Percentiles rank a stretch among this genome's conserved stretches.
phyloP scores from a whole-genome alignment of 2,329 filamentous ascomycete species.

The Capronia americana region DNA sequence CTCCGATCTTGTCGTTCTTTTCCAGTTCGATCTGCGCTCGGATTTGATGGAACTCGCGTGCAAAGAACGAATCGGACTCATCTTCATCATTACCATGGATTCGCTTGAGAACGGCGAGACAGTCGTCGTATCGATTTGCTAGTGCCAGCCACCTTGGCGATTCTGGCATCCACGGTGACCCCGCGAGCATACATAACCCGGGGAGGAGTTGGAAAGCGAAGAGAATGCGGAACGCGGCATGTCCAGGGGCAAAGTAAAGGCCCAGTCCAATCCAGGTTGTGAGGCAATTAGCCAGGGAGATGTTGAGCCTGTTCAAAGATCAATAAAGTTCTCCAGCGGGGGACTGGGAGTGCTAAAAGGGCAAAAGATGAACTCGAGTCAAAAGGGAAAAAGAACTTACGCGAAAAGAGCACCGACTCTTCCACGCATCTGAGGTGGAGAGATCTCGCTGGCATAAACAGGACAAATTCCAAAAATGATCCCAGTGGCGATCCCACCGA shows the following conservation, averaged over 20 bases:
- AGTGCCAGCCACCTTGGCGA: conserved; percentile 14
- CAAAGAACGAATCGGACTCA: conserved; percentile 15
- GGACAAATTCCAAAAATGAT: conserved; percentile 16
- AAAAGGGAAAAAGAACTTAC: too few relatives aligned
- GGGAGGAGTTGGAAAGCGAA: conserved; percentile 13
- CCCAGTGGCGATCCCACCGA: background rate
- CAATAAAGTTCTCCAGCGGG: background rate
- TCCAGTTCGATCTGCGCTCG: conserved; percentile 26
- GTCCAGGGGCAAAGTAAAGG: conserved; percentile 11
- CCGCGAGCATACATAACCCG: conserved; percentile 3
- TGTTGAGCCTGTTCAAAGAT: conserved; percentile 17
- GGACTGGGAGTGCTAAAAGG: background rate
- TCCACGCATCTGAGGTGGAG: conserved; percentile 10
- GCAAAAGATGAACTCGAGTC: background rate
- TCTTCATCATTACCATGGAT: conserved; percentile 14
- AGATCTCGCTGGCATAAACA: conserved; percentile 12
- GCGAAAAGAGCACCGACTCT: conserved; percentile 10
- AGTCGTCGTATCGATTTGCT: conserved; percentile 6
- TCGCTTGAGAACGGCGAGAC: conserved; percentile 12
- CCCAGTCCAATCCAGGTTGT: conserved; percentile 2
- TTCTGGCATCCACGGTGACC: conserved; percentile 14
- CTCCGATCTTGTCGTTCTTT: conserved; percentile 5
- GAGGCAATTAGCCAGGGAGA: background rate
- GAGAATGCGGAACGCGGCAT: conserved; percentile 12
- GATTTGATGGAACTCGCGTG: conserved; percentile 24